Base-by-base conservation (phyloP, 169 alveolate genomes). In the Plasmodium knowlesi region DNA sequence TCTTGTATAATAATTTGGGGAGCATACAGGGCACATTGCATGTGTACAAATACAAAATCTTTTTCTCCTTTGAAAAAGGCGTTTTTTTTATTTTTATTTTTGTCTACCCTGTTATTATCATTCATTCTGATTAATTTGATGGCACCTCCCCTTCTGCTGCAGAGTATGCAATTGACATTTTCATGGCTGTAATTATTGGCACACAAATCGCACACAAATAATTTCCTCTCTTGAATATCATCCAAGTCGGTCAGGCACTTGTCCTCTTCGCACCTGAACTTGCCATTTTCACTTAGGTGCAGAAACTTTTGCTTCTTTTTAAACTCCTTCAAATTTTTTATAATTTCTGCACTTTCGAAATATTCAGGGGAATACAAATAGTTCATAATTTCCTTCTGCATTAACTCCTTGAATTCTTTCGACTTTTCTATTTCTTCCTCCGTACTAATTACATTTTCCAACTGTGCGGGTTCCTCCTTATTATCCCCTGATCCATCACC, bases 121-220 rank as follows among this genome's bases (percentile, higher is more conserved):
- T 70, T 89, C 2, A 89, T 5, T 89, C 37, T 79, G 28, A 89
- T 70, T 19, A 78, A 67, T 89, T 89, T 89, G 9, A 89, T 57
- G 25, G 94, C 94, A 5, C 94, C 94, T 22, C 94, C 94, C 46
- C 72, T 89, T 22, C 94, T 61, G 43, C 94, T 89, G 50, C 94
- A 89, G 37, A 89, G 72, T 41, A 89, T 89, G 37, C 94, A 89
- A 10, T 89, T 89, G 3, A 70, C 94, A 61, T 81, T 89, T 61
- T 89, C 94, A 80, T 78, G 50, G 8, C 22, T 73, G 80, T 81
- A 89, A 89, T 89, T 89, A 67, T 89, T 78, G n/a, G 91, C 90
- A 79, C 94, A 89, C n/a, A 89, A 16, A 79, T 89, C 94, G 67
- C 94, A 89, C 22, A 89, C 76, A 46, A 89, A 89, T 70, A 89